Evolutionary conservation across 768 basidiomycete species (phyloP), one percentile per base, ranked within the genome.

Genomic region (Pleurotus eryngii): DNA sequence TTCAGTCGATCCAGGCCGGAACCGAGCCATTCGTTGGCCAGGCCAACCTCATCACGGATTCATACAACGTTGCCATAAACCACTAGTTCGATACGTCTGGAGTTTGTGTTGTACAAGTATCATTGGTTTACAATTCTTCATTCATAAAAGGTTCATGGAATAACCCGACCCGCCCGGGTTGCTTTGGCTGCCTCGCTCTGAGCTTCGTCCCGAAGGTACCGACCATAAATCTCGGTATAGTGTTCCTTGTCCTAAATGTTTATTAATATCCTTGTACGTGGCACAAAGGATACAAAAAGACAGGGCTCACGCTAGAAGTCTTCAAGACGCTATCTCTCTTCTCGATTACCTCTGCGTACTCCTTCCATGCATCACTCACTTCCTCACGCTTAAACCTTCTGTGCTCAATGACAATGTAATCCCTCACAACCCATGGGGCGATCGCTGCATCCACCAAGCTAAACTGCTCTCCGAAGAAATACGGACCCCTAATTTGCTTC

Each of bases 151-250:
- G 11, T 49, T 54, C 51, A 54, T 14, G 51, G 51, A 11, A 54
- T 42, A 20, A 22, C 39, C 14, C 38, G 35, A 8, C 51, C 51
- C 11, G 24, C 20, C 35, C 51, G 20, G 18, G 22, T 42, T 8
- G 51, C 51, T 18, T 18, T 42, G 17, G 51, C 51, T 12, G 51
- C 51, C 50, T 79, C 80, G 58, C 80, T 79, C 65, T 81, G 76
- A 2, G 81, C 78, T 60, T 84, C 81, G 61, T 87, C 76, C 6
- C 76, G 75, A 40, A 86, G 69, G 64, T 84, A 87, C 3, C 83
- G 76, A 6, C 72, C 77, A 58, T 81, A 81, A 1, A 85, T 78
- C 49, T 74, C 74, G 3, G 69, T 67, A 46, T 79, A 75, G 62
- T 84, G 76, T 40, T 76, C 68, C 61, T 61, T 62, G 24, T 76